phyloP scores from a whole-genome alignment of 2,329 filamentous ascomycete genomes.

The Xylaria sp. region DNA sequence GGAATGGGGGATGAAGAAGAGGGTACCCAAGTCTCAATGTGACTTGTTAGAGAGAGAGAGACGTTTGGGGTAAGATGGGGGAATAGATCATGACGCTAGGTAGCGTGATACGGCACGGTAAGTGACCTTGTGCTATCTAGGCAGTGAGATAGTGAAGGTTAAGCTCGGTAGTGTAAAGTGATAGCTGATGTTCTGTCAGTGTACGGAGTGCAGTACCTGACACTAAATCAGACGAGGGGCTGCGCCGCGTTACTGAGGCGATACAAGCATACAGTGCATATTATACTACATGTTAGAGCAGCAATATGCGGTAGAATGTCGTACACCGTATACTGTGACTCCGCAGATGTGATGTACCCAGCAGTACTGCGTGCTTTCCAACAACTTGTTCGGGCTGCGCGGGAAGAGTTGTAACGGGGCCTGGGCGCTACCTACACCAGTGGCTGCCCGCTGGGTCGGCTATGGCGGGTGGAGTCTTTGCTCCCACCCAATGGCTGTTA shows the following conservation, averaged over 20 bases:
- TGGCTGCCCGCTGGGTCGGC: not conserved
- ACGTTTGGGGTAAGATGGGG: constrained; percentile 4
- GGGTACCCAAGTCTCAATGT: not conserved
- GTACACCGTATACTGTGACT: constrained; percentile 2
- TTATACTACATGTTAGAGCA: not conserved
- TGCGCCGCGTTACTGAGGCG: not conserved
- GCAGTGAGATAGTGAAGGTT: too few species aligned
- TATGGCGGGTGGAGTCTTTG: not conserved
- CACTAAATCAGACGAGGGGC: not conserved
- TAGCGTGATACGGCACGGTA: not conserved
- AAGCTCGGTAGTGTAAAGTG: not conserved
- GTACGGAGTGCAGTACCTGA: not conserved
- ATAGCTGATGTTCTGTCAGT: not conserved
- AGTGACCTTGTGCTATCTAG: not conserved
- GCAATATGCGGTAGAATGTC: not conserved
- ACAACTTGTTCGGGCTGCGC: constrained; percentile 23
- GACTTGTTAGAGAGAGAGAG: not conserved
- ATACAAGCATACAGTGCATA: not conserved
- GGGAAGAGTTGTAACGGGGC: constrained; percentile 23
- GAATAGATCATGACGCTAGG: not conserved
- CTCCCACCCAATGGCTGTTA: constrained; percentile 4
- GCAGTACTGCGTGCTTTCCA: not conserved
- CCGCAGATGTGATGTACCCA: not conserved
- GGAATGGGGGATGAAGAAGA: constrained; percentile 8
- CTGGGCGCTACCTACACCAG: not conserved